A percentile compares a stretch with the other conserved stretches of the same genome.
phyloP scores from a whole-genome alignment of 192 early-diverging fungal species.

The Coemansia sp. region DNA sequence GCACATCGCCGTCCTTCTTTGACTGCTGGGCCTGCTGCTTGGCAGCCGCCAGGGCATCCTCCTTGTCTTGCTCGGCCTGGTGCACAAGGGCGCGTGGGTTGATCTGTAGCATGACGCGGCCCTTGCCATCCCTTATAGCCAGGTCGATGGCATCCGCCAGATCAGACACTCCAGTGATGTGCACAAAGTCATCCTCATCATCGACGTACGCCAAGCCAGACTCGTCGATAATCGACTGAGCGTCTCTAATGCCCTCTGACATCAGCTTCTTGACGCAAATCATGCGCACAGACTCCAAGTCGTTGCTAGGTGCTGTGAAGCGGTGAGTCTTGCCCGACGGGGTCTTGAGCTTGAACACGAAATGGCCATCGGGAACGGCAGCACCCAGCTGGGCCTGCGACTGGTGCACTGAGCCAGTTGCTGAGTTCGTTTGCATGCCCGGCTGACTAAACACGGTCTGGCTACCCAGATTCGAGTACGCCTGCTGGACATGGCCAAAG shows the following conservation, averaged over 20 bases:
- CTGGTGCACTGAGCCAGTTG: conserved; percentile 40
- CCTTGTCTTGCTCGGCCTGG: conserved; percentile 21
- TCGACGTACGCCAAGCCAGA: conserved; percentile 78
- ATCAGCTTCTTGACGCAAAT: conserved; percentile 61
- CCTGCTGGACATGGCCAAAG: conserved; percentile 28
- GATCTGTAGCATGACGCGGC: conserved; percentile 70
- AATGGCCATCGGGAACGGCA: conserved; percentile 47
- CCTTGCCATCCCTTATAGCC: conserved; percentile 73
- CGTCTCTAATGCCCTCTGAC: conserved; percentile 56
- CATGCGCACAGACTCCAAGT: conserved; percentile 55
- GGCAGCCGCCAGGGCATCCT: neutral
- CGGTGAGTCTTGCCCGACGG: conserved; percentile 72
- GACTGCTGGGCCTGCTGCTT: neutral
- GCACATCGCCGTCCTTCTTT: neutral
- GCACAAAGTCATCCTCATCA: conserved; percentile 87
- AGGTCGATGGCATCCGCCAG: conserved; percentile 80
- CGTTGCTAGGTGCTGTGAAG: conserved; percentile 60
- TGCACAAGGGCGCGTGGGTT: conserved; percentile 37
- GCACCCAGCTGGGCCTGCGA: conserved; percentile 40
- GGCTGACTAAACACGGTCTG: conserved; percentile 46
- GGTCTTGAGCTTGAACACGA: conserved; percentile 76
- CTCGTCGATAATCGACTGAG: conserved; percentile 47
- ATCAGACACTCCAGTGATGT: conserved; percentile 74
- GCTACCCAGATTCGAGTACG: conserved; percentile 53
- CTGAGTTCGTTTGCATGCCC: conserved; percentile 27